Conservation (phyloP, 768 basidiomycete species). For the Sistotremastrum suecicum region DNA sequence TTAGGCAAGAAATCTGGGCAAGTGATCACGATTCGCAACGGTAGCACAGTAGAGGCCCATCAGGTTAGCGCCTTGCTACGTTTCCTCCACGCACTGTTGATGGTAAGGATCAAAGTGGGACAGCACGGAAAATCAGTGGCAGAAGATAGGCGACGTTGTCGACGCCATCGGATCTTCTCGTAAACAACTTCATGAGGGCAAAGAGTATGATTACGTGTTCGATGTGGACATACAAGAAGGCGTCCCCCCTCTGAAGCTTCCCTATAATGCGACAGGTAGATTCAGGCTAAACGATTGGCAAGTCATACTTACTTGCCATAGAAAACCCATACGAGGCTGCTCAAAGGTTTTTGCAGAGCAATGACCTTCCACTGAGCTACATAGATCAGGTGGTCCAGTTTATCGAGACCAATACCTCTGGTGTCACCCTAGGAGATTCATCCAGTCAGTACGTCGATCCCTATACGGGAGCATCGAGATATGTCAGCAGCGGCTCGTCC, state of each 20-base stretch:
- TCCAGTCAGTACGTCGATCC: slow-evolving; percentile 62
- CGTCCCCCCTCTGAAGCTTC: slow-evolving; percentile 82
- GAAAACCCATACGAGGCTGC: slow-evolving; percentile 89
- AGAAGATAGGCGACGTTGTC: slow-evolving; percentile 91
- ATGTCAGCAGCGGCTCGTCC: slow-evolving; percentile 23
- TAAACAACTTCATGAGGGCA: slow-evolving; percentile 84
- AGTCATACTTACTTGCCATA: slow-evolving; percentile 16
- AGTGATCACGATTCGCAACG: slow-evolving; percentile 80
- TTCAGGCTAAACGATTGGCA: neutral
- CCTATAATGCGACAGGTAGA: slow-evolving; percentile 79
- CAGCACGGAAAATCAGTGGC: slow-evolving; percentile 50
- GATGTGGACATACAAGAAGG: slow-evolving; percentile 95
- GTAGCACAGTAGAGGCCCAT: slow-evolving; percentile 75
- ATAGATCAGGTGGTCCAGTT: slow-evolving; percentile 85
- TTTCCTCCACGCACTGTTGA: neutral
- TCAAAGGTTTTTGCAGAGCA: slow-evolving; percentile 68
- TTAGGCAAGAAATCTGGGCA: slow-evolving; percentile 87
- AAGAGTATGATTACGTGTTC: slow-evolving; percentile 99
- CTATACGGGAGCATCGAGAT: slow-evolving; percentile 68
- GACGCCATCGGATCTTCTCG: slow-evolving; percentile 86
- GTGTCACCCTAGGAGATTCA: slow-evolving; percentile 47
- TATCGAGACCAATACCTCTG: slow-evolving; percentile 83
- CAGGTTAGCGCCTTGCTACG: slow-evolving; percentile 37
- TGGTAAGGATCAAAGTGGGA: slow-evolving; percentile 58
- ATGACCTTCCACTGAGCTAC: slow-evolving; percentile 74